Percentiles rank a stretch among this genome's conserved stretches.
Conservation (phyloP, 805 yeast species). For the Suhomyces faveliae region DNA sequence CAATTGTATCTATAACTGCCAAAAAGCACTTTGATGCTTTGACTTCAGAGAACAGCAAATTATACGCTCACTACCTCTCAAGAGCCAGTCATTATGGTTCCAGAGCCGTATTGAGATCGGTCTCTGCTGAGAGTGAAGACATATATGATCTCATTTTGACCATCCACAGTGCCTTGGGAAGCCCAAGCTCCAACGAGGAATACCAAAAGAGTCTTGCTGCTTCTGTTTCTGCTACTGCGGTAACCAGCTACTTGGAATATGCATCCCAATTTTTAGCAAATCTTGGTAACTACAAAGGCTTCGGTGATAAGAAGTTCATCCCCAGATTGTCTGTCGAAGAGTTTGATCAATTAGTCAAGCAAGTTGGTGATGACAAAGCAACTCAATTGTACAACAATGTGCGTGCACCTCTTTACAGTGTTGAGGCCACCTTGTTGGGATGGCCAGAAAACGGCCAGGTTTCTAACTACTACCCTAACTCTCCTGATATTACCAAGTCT, state of each 20-base stretch:
- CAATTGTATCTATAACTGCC: constrained; percentile 53
- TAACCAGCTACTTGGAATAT: constrained; percentile 59
- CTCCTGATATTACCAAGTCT: constrained; percentile 42
- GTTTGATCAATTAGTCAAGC: constrained; percentile 49
- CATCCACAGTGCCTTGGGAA: constrained; percentile 52
- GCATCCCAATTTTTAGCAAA: constrained; percentile 74
- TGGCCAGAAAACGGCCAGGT: constrained; percentile 76
- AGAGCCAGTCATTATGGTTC: constrained; percentile 85
- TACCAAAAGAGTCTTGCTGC: constrained; percentile 37
- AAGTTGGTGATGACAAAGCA: constrained; percentile 34
- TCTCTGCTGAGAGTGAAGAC: constrained; percentile 75
- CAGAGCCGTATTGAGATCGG: constrained; percentile 74
- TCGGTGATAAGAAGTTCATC: constrained; percentile 84
- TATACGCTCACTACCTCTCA: constrained; percentile 79
- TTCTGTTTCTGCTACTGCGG: constrained; percentile 31
- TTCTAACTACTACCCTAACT: constrained; percentile 63
- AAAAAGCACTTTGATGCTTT: constrained; percentile 66
- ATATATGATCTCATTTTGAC: constrained; percentile 68
- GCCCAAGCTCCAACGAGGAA: constrained; percentile 38
- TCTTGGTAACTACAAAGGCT: constrained; percentile 78
- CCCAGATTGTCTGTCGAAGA: constrained; percentile 55
- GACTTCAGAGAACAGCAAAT: constrained; percentile 52
- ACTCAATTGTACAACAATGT: constrained; percentile 42
- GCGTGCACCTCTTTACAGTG: constrained; percentile 50
- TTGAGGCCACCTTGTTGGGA: constrained; percentile 59